Base-by-base conservation (phyloP, 2,329 filamentous ascomycete species). In the Fusarium lyarnte region DNA sequence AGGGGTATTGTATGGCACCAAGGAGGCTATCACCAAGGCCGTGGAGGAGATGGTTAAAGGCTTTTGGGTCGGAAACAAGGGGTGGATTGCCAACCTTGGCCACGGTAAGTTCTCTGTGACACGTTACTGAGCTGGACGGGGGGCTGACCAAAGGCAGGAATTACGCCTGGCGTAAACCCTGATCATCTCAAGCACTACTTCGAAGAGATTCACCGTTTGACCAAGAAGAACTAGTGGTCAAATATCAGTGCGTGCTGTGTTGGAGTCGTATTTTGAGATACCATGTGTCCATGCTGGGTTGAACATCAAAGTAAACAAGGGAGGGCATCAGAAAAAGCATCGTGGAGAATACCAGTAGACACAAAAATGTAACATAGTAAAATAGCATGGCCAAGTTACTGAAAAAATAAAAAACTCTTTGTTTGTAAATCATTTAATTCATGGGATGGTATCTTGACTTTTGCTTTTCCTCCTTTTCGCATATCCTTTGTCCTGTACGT, bases 41-140 rank as follows among this genome's bases (percentile, higher is more conserved):
- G 95, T 98, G 12, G 88, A 95, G 82, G 87, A 91, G 51, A 97
- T 98, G 93, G 94, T 97, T 3, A 85, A 91, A 69, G 95, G 95
- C 0, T 99, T 98, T 67, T 90, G 90, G 80, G 84, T 84, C 9
- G 90, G 91, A 70, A 95, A 94, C 83, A 91, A 95, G 81, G 94
- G 95, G 43, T 99, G 96, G 95, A 98, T 99, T 76, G 94, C 93
- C 52, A 99, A 99, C 81, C 87, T 99, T 70, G 96, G 96, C 13
- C 96, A 99, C 80, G 96, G 96, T 93, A 88, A 78, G 90, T 82
- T 47, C 43, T 55, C 16, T 23, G 29, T 13, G 41, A 47, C 31
- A 52, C 21, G 36, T 25, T 14, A 42, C 21, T 38, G 46, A 39
- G 13, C 45, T 47, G 52, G 19, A 38, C 38, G 14, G 42, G 25